phyloP scores from a whole-genome alignment of 2,329 filamentous ascomycete genomes.

The Cryphonectria carpinicola region DNA sequence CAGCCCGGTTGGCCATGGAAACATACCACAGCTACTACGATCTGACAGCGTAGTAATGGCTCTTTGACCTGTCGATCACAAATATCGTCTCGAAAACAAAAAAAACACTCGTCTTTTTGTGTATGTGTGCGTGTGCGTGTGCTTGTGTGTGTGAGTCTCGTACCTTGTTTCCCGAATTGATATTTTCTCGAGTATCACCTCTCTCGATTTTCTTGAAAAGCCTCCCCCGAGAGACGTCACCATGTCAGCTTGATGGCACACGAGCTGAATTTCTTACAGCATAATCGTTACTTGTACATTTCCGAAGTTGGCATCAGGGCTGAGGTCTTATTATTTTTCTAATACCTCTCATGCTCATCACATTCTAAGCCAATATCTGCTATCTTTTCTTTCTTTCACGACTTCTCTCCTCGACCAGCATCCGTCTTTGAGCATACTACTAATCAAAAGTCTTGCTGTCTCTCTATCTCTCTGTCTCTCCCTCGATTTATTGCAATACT shows the following conservation, averaged over 20 bases:
- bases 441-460: slow-evolving; percentile 13
- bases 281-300: slow-evolving; percentile 13
- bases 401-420: background rate
- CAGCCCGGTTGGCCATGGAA: background rate
- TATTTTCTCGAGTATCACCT: slow-evolving; percentile 18
- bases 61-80: slow-evolving; percentile 17
- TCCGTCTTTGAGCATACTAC: background rate
- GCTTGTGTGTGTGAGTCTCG: slow-evolving; percentile 18
- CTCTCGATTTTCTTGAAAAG: slow-evolving; percentile 4
- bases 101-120: background rate
- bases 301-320: slow-evolving; percentile 8
- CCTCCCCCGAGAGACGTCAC: slow-evolving; percentile 4
- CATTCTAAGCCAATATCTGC: background rate
- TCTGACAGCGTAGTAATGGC: background rate
- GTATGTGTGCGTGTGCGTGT: background rate
- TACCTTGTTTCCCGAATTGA: slow-evolving; percentile 15
- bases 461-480: background rate
- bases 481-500: background rate
- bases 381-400: background rate
- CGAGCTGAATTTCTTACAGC: background rate
- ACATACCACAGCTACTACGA: background rate
- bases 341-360: background rate
- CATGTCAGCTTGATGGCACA: slow-evolving; percentile 7
- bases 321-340: background rate
- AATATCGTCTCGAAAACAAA: slow-evolving; percentile 5